A percentile compares a stretch with the other conserved stretches of the same genome.
Conservation (phyloP, 331 rosid genomes). For the Quercus lobata region DNA sequence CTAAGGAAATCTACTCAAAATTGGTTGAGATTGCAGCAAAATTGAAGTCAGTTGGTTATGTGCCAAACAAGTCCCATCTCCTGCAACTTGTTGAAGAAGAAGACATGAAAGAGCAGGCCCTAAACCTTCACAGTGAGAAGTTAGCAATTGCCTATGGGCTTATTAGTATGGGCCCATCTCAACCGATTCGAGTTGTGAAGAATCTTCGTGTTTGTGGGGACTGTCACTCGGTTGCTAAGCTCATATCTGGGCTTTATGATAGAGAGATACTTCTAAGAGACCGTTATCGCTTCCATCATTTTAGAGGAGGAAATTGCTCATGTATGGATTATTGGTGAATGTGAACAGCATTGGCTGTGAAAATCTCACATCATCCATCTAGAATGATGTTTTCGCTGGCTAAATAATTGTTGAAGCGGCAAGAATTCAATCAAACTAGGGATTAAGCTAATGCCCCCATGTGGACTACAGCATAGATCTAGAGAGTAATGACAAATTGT, state of each 20-base stretch:
- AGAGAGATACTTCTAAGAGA: conserved; percentile 61
- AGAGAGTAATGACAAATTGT: neutral
- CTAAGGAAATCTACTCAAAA: conserved; percentile 43
- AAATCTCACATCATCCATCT: neutral
- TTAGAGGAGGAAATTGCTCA: conserved; percentile 52
- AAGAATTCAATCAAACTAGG: neutral
- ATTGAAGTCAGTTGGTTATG: conserved; percentile 46
- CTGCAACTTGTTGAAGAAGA: conserved; percentile 61
- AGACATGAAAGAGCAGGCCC: conserved; percentile 44
- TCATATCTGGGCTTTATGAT: conserved; percentile 37
- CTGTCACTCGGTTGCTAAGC: conserved; percentile 59
- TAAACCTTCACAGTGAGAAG: conserved; percentile 59
- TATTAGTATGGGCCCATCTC: conserved; percentile 39
- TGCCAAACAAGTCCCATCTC: conserved; percentile 44
- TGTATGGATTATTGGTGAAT: conserved; percentile 61
- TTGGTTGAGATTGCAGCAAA: conserved; percentile 50
- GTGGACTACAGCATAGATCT: neutral
- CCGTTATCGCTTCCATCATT: conserved; percentile 61
- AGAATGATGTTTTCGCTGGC: neutral
- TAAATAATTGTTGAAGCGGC: neutral
- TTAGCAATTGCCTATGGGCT: conserved; percentile 61
- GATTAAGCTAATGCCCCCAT: neutral
- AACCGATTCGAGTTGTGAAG: conserved; percentile 58
- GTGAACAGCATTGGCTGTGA: neutral
- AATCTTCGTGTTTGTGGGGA: conserved; percentile 66